Evolutionary conservation across 257 asterid species (phyloP).

Genomic region (Solanum piurae): DNA sequence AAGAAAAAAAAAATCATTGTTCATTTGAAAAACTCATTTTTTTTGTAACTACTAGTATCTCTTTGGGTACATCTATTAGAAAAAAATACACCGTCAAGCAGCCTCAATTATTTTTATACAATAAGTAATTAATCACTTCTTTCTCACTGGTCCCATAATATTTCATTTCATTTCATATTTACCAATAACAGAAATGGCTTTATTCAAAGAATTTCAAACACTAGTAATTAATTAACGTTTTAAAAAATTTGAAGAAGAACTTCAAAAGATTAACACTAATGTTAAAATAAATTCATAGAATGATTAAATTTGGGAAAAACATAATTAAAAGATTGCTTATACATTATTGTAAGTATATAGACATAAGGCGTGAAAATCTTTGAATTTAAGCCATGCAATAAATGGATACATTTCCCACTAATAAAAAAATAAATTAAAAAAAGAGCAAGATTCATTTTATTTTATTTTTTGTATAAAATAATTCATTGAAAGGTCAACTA

Average conservation of each 20-base stretch:
- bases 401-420: not conserved
- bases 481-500: not conserved
- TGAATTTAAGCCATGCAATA: not conserved
- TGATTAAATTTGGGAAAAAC: not conserved
- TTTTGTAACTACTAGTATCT: not conserved
- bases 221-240: too few relatives aligned
- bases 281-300: not conserved
- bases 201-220: not conserved
- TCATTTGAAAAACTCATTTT: not conserved
- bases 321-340: not conserved
- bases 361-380: not conserved
- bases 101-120: not conserved
- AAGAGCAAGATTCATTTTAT: too few relatives aligned
- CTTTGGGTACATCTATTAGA: not conserved
- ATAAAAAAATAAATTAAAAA: not conserved
- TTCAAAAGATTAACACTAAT: not conserved
- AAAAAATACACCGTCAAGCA: not conserved
- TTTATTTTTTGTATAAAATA: not conserved
- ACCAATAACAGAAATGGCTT: not conserved
- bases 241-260: not conserved
- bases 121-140: not conserved
- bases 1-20: not conserved
- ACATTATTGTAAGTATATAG: not conserved
- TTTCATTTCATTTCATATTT: not conserved
- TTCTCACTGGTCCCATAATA: not conserved